Evolutionary conservation across 2,329 filamentous ascomycete genomes (phyloP).

Genomic region (Phialocephala subalpina): DNA sequence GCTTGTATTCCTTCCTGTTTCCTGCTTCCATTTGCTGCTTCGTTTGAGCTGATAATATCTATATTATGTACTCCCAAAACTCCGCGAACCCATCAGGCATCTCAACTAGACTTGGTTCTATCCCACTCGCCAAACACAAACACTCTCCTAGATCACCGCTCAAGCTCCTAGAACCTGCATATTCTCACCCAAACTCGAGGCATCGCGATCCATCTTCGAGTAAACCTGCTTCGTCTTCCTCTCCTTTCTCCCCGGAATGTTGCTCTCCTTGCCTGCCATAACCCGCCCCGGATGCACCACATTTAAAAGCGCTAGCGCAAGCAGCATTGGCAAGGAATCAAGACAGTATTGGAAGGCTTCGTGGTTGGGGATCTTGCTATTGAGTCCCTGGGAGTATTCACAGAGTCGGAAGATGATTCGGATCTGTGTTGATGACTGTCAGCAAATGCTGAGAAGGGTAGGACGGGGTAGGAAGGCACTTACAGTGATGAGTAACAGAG

Average conservation of each 20-base stretch:
- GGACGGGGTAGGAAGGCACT: too few species aligned
- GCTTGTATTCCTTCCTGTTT: background rate
- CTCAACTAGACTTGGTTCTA: too few species aligned
- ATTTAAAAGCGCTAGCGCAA: slow-evolving; percentile 46
- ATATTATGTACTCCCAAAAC: background rate
- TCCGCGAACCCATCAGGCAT: background rate
- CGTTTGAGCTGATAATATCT: background rate
- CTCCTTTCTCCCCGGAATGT: slow-evolving; percentile 37
- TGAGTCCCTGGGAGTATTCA: slow-evolving; percentile 56
- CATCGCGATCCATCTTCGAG: background rate
- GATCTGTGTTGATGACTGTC: slow-evolving; percentile 33
- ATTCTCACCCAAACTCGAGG: background rate
- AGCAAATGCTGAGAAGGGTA: too few species aligned
- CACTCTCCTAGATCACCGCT: too few species aligned
- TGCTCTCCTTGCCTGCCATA: slow-evolving; percentile 41
- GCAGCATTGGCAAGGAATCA: slow-evolving; percentile 48
- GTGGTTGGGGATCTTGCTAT: slow-evolving; percentile 42
- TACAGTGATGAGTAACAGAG: slow-evolving; percentile 48
- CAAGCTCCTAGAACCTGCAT: background rate
- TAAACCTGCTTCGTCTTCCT: slow-evolving; percentile 13
- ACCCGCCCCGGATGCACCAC: slow-evolving; percentile 46
- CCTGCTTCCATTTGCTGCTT: background rate
- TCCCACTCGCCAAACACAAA: too few species aligned
- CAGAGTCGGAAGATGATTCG: slow-evolving; percentile 63
- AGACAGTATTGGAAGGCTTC: slow-evolving; percentile 46